Evolutionary conservation across 179 eudicot genomes (phyloP).

Genomic region (Carnegiea gigantea): DNA sequence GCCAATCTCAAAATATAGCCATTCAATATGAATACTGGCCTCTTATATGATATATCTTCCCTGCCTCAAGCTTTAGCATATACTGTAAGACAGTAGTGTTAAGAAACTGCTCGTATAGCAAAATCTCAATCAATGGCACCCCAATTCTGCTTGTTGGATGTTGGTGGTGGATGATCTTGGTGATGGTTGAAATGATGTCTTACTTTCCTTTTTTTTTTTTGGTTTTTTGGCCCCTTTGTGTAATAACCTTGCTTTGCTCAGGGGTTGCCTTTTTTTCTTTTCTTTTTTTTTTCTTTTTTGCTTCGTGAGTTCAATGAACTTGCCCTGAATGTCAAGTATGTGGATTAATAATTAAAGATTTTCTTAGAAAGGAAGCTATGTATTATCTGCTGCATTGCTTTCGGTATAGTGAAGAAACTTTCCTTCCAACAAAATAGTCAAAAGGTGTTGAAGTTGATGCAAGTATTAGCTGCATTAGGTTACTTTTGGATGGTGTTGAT

Average conservation of each 20-base stretch:
- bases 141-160: conserved; percentile 4
- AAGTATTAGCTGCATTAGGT: background rate
- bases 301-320: conserved; percentile 16
- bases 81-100: background rate
- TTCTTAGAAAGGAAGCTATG: conserved; percentile 9
- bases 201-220: background rate
- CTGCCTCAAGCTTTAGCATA: background rate
- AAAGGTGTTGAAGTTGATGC: conserved; percentile 4
- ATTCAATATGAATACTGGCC: background rate
- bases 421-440: background rate
- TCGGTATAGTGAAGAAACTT: conserved; percentile 1
- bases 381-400: conserved; percentile 14
- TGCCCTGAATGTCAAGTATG: conserved; percentile 19
- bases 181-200: conserved; percentile 10
- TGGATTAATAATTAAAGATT: conserved; percentile 28
- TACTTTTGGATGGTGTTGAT: background rate
- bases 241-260: conserved; percentile 7
- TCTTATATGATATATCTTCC: background rate
- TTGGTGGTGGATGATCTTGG: conserved; percentile 11
- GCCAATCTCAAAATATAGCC: conserved; percentile 26
- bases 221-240: background rate
- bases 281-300: background rate
- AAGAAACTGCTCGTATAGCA: background rate
- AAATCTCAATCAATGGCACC: conserved; percentile 4
- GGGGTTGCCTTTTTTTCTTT: background rate